Evolutionary conservation across 306 rosid genomes (phyloP).

Genomic region (Echinosophora koreensis): DNA sequence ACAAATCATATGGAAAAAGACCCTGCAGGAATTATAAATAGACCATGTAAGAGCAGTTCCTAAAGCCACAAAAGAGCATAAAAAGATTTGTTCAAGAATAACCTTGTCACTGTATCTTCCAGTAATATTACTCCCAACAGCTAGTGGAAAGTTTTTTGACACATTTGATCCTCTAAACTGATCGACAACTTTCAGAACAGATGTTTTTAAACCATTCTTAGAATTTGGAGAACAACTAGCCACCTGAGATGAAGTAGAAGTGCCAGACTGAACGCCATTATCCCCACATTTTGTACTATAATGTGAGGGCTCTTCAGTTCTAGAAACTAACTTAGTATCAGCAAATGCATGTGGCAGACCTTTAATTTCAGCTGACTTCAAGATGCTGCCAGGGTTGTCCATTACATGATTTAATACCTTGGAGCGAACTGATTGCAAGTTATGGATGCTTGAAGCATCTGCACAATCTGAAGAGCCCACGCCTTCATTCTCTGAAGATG

Average conservation of each 20-base stretch:
- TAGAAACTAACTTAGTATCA: constrained; percentile 50
- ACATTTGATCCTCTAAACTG: constrained; percentile 74
- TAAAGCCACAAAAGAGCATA: background rate
- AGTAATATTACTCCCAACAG: constrained; percentile 57
- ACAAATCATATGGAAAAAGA: constrained; percentile 73
- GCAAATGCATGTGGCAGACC: constrained; percentile 37
- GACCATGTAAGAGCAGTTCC: constrained; percentile 37
- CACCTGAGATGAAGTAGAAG: constrained; percentile 55
- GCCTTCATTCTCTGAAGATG: constrained; percentile 46
- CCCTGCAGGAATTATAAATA: constrained; percentile 60
- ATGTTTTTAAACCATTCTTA: constrained; percentile 63
- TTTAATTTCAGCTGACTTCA: constrained; percentile 57
- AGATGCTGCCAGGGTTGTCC: constrained; percentile 41
- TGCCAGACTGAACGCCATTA: constrained; percentile 55
- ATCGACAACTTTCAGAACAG: constrained; percentile 70
- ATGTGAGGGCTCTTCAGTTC: constrained; percentile 48
- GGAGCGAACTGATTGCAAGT: constrained; percentile 48
- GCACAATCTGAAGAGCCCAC: constrained; percentile 42
- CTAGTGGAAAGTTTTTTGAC: constrained; percentile 51
- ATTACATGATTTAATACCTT: constrained; percentile 54
- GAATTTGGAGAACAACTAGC: constrained; percentile 55
- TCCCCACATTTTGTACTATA: constrained; percentile 47
- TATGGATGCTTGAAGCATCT: constrained; percentile 50
- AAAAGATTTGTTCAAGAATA: constrained; percentile 32
- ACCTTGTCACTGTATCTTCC: constrained; percentile 78